A percentile compares a stretch with the other conserved stretches of the same genome.
phyloP scores from a whole-genome alignment of 257 asterid genomes.

The Verbascum thapsus region DNA sequence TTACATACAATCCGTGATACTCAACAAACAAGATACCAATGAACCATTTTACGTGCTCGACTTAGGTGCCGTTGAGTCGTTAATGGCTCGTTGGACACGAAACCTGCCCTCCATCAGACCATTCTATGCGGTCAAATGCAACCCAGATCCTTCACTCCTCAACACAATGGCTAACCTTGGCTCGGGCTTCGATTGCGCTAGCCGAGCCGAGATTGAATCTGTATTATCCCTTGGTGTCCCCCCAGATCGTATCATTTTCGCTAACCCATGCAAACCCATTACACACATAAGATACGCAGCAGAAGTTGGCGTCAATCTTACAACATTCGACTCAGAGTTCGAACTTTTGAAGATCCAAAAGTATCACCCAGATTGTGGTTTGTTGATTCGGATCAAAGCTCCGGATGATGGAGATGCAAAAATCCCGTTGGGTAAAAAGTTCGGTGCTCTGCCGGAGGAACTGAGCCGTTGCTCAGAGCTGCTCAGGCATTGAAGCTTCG shows the following conservation, averaged over 20 bases:
- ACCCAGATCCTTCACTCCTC: background rate
- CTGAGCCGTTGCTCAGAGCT: background rate
- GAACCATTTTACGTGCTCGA: background rate
- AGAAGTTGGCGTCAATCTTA: constrained; percentile 5
- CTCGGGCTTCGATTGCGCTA: background rate
- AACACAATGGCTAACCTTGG: background rate
- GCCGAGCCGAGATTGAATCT: background rate
- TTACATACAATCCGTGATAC: background rate
- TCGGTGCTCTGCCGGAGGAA: background rate
- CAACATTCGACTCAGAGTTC: background rate
- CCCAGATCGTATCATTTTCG: background rate
- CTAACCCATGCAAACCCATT: background rate
- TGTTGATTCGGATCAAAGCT: constrained; percentile 3
- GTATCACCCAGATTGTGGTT: background rate
- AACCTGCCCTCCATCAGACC: background rate
- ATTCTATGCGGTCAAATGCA: constrained; percentile 1
- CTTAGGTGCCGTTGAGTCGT: background rate
- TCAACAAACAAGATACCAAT: background rate
- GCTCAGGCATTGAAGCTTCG: background rate
- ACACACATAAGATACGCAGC: background rate
- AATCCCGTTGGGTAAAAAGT: background rate
- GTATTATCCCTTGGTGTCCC: constrained; percentile 1
- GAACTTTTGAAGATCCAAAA: background rate
- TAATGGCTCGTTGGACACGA: background rate
- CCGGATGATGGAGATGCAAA: background rate